A percentile compares a stretch with the other conserved stretches of the same genome.
phyloP scores from a whole-genome alignment of 2,329 filamentous ascomycete species.

The Coniochaeta sp. region DNA sequence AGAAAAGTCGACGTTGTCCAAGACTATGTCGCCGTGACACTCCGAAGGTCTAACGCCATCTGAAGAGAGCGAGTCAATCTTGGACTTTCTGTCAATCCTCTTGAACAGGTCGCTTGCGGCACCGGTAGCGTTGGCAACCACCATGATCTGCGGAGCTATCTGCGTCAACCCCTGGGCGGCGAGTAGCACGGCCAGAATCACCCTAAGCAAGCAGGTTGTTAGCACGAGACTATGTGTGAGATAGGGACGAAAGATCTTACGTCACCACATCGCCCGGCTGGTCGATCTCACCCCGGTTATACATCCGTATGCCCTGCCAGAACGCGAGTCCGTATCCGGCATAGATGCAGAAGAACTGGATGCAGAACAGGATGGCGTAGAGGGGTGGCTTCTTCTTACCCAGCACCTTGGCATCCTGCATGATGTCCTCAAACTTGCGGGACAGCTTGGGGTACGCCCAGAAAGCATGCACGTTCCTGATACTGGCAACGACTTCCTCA shows the following conservation, averaged over 20 bases:
- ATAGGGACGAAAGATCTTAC: conserved; percentile 20
- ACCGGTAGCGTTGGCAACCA: conserved; percentile 37
- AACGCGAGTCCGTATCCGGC: conserved; percentile 41
- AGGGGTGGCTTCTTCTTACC: conserved; percentile 36
- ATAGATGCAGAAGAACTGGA: conserved; percentile 41
- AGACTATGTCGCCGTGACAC: conserved; percentile 33
- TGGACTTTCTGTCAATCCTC: conserved; percentile 32
- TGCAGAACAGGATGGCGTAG: conserved; percentile 34
- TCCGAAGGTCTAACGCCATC: conserved; percentile 24
- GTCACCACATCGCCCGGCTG: conserved; percentile 38
- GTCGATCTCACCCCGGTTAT: conserved; percentile 32
- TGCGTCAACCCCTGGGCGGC: conserved; percentile 36
- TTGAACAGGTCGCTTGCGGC: conserved; percentile 39
- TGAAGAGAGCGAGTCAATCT: conserved; percentile 33
- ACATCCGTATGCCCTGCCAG: conserved; percentile 44
- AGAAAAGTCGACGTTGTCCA: conserved; percentile 36
- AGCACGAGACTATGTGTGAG: conserved; percentile 14
- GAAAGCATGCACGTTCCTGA: conserved; percentile 44
- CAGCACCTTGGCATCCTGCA: conserved; percentile 30
- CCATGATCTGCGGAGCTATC: conserved; percentile 37
- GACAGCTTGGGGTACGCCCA: conserved; percentile 37
- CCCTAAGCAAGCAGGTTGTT: conserved; percentile 24
- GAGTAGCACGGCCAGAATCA: conserved; percentile 40
- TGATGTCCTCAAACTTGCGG: conserved; percentile 31
- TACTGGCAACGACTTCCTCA: conserved; percentile 40